Conservation (phyloP, 352 stramenopile genomes). For the Phytophthora crassamura region DNA sequence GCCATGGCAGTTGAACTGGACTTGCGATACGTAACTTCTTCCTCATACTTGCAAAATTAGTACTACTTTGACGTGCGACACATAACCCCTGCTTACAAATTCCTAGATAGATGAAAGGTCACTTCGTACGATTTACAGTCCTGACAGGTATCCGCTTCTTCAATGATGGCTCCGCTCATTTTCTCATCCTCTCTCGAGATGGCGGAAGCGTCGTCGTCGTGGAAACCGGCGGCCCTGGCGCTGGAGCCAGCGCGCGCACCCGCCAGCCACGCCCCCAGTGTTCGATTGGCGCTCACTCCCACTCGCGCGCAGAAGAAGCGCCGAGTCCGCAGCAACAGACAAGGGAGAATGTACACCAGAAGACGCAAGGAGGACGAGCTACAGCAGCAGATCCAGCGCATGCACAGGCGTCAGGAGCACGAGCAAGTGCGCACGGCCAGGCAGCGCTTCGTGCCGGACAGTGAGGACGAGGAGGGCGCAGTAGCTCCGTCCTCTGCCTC, state of each 20-base stretch:
- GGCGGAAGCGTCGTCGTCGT: constrained; percentile 23
- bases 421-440: constrained; percentile 31
- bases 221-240: constrained; percentile 19
- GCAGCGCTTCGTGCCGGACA: constrained; percentile 38
- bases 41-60: too few relatives aligned
- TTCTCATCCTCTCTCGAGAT: constrained; percentile 11
- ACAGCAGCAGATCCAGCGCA: constrained; percentile 9
- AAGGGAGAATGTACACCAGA: constrained; percentile 14
- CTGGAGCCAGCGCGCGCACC: constrained; percentile 13
- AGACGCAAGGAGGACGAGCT: constrained; percentile 11
- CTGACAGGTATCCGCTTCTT: constrained; percentile 11
- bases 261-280: constrained; percentile 8
- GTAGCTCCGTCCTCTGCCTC: background rate
- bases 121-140: background rate
- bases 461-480: constrained; percentile 37
- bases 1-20: too few relatives aligned
- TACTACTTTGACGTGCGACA: too few relatives aligned
- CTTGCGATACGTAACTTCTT: too few relatives aligned
- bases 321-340: background rate
- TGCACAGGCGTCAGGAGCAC: constrained; percentile 11
- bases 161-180: constrained; percentile 12
- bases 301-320: constrained; percentile 27
- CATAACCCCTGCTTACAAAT: too few relatives aligned
- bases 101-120: constrained; percentile 5
- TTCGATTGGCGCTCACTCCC: constrained; percentile 21